Percentiles rank a stretch among this genome's conserved stretches.
These are phyloP conservation scores for Limtongozyma cylindracea DNA, from an alignment of 805 yeast species.

Conservation along the genomic window DNA sequence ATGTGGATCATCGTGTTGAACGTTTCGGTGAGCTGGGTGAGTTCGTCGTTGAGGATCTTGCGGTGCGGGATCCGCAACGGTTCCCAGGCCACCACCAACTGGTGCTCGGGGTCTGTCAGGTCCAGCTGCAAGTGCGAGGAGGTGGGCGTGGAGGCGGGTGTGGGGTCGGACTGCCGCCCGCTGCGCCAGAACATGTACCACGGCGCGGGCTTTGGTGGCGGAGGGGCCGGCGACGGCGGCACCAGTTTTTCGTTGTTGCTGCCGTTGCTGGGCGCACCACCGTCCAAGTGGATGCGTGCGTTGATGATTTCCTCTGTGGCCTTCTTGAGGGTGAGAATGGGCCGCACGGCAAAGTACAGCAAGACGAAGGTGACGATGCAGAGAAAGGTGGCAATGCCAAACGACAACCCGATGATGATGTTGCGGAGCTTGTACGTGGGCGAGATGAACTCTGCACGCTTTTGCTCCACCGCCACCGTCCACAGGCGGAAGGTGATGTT, in stretches of 20 bases:
- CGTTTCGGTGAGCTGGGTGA: constrained; percentile 69
- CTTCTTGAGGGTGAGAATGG: constrained; percentile 52
- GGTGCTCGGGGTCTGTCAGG: too few relatives aligned
- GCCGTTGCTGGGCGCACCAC: background rate
- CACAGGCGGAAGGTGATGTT: constrained; percentile 17
- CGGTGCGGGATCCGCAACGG: too few relatives aligned
- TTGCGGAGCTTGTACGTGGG: constrained; percentile 38
- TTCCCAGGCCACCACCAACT: too few relatives aligned
- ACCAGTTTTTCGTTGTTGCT: too few relatives aligned
- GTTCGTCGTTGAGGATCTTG: constrained; percentile 50
- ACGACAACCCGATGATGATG: constrained; percentile 53
- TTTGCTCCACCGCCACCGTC: constrained; percentile 56
- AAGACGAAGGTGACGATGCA: constrained; percentile 58
- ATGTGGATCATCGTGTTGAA: constrained; percentile 84
- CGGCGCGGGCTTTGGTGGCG: too few relatives aligned
- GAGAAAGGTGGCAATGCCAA: constrained; percentile 56
- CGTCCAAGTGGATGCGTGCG: background rate
- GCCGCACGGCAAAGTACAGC: constrained; percentile 67
- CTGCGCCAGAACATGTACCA: too few relatives aligned
- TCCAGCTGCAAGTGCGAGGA: too few relatives aligned
- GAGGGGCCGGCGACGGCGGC: too few relatives aligned
- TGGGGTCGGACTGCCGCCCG: too few relatives aligned
- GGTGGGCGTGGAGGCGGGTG: too few relatives aligned
- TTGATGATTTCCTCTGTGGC: constrained; percentile 60
- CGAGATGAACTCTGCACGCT: constrained; percentile 24